Evolutionary conservation across 2,329 filamentous ascomycete species (phyloP).

Genomic region (Lizonia empirigonia): DNA sequence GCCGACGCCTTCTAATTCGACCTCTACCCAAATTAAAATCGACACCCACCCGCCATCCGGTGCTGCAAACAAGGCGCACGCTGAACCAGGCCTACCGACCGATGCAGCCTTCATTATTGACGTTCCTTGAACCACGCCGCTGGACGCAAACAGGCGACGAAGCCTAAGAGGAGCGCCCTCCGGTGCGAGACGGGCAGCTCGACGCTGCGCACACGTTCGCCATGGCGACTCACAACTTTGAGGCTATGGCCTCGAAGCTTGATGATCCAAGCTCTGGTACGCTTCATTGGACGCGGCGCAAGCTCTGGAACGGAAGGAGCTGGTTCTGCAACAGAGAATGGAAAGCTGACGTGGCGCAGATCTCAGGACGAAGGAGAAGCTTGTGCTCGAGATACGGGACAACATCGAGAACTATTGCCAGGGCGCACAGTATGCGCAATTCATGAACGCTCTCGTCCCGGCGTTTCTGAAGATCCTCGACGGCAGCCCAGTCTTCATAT

Average conservation of each 20-base stretch:
- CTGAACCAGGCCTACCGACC: slow-evolving; percentile 27
- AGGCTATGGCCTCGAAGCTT: slow-evolving; percentile 55
- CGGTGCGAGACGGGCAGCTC: slow-evolving; percentile 28
- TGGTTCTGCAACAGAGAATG: neutral
- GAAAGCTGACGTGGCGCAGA: slow-evolving; percentile 61
- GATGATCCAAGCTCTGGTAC: slow-evolving; percentile 51
- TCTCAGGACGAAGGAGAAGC: slow-evolving; percentile 77
- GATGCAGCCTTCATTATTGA: slow-evolving; percentile 33
- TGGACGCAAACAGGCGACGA: slow-evolving; percentile 17
- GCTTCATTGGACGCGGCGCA: neutral
- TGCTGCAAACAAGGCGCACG: slow-evolving; percentile 20
- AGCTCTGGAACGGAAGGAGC: slow-evolving; percentile 1
- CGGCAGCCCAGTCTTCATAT: slow-evolving; percentile 88
- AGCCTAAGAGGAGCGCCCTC: slow-evolving; percentile 13
- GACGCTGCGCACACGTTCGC: slow-evolving; percentile 30
- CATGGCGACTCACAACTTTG: slow-evolving; percentile 52
- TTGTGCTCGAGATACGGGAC: slow-evolving; percentile 86
- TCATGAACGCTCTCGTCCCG: slow-evolving; percentile 87
- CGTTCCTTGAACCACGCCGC: slow-evolving; percentile 19
- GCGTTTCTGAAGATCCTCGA: slow-evolving; percentile 85
- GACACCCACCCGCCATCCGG: slow-evolving; percentile 12
- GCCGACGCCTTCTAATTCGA: slow-evolving; percentile 28
- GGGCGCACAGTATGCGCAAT: slow-evolving; percentile 75
- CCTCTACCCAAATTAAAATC: slow-evolving; percentile 27
- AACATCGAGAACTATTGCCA: slow-evolving; percentile 86